Conservation (phyloP, 352 stramenopile genomes). For the Phytophthora pisi region DNA sequence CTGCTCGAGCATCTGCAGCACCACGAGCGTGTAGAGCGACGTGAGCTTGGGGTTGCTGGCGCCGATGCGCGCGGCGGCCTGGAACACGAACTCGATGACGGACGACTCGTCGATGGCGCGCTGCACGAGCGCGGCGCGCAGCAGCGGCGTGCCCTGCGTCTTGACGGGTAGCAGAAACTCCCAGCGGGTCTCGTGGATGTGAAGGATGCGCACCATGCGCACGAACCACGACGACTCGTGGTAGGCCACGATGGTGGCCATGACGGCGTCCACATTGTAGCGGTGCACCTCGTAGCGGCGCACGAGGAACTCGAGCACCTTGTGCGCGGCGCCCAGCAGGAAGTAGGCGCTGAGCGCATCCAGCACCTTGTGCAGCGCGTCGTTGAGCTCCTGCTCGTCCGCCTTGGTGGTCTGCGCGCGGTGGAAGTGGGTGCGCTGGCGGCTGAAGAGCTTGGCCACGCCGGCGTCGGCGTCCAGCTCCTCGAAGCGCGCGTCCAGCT, state of each 20-base stretch:
- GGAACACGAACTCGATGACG: slow-evolving; percentile 80
- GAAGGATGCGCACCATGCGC: slow-evolving; percentile 83
- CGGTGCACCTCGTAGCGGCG: slow-evolving; percentile 88
- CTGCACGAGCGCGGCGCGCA: slow-evolving; percentile 75
- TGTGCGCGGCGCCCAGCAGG: slow-evolving; percentile 76
- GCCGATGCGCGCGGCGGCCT: slow-evolving; percentile 62
- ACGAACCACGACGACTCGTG: slow-evolving; percentile 89
- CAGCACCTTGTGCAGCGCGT: slow-evolving; percentile 68
- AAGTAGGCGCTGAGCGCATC: slow-evolving; percentile 88
- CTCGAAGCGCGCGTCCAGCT: slow-evolving; percentile 77
- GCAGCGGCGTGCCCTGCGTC: slow-evolving; percentile 62
- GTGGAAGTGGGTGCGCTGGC: slow-evolving; percentile 84
- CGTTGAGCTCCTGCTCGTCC: slow-evolving; percentile 73
- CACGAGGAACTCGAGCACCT: slow-evolving; percentile 91
- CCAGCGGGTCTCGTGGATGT: slow-evolving; percentile 81
- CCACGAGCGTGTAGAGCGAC: slow-evolving; percentile 84
- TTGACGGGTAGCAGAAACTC: slow-evolving; percentile 86
- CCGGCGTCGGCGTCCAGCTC: slow-evolving; percentile 59
- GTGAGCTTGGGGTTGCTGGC: slow-evolving; percentile 77
- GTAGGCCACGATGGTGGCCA: slow-evolving; percentile 83
- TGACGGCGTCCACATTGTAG: slow-evolving; percentile 86
- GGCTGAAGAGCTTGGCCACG: slow-evolving; percentile 66
- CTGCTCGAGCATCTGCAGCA: slow-evolving; percentile 82
- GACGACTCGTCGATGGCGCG: slow-evolving; percentile 76
- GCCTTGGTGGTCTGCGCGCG: slow-evolving; percentile 63